Conservation (phyloP, 2,329 filamentous ascomycete species). For the Pleomassaria siparia region DNA sequence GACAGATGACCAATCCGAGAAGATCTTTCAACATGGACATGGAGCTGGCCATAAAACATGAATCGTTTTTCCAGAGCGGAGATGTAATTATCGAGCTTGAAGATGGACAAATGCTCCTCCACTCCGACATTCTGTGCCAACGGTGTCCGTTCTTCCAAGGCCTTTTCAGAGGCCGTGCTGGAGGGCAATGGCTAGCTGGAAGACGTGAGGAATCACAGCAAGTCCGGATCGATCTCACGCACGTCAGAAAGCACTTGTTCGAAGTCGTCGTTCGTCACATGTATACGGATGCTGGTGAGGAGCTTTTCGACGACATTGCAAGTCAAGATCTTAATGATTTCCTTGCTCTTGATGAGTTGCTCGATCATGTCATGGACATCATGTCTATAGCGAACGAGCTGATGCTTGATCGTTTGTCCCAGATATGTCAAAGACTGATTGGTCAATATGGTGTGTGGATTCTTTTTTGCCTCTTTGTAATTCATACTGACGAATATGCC, state of each 20-base stretch:
- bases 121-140: slow-evolving; percentile 77
- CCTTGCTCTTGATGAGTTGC: slow-evolving; percentile 70
- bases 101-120: slow-evolving; percentile 68
- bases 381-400: slow-evolving; percentile 89
- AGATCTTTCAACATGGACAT: slow-evolving; percentile 70
- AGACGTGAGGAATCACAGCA: slow-evolving; percentile 58
- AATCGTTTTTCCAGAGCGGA: slow-evolving; percentile 72
- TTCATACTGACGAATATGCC: slow-evolving; percentile 10
- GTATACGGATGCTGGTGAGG: slow-evolving; percentile 78
- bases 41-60: slow-evolving; percentile 66
- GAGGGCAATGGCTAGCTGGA: slow-evolving; percentile 78
- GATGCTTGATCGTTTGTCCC: slow-evolving; percentile 88
- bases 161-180: slow-evolving; percentile 84
- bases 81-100: slow-evolving; percentile 80
- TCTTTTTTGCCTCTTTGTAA: background rate
- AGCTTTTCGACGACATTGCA: slow-evolving; percentile 78
- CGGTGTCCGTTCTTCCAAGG: slow-evolving; percentile 91
- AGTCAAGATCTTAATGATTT: slow-evolving; percentile 56
- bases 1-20: slow-evolving; percentile 69
- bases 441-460: slow-evolving; percentile 70
- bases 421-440: slow-evolving; percentile 83
- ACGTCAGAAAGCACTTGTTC: slow-evolving; percentile 75
- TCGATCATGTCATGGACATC: slow-evolving; percentile 87
- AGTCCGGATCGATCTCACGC: slow-evolving; percentile 77
- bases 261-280: slow-evolving; percentile 76